A percentile compares a stretch with the other conserved stretches of the same genome.
Conservation (phyloP, 2,329 filamentous ascomycete species). For the Botrytis galanthina region DNA sequence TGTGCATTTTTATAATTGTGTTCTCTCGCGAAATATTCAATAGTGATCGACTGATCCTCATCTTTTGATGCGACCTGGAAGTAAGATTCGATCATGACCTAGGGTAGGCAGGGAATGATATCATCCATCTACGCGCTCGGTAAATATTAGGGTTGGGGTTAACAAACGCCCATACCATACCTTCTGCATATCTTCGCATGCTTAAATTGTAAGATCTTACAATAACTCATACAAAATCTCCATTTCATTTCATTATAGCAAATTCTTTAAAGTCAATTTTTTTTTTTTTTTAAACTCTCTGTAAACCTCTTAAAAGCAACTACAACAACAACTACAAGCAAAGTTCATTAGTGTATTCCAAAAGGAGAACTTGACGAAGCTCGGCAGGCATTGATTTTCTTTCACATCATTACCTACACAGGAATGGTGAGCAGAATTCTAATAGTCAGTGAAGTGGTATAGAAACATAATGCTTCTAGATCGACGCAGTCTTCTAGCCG, state of each 20-base stretch:
- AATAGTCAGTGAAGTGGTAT: background rate
- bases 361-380: background rate
- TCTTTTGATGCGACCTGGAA: background rate
- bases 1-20: no score
- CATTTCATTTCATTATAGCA: background rate
- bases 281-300: no score
- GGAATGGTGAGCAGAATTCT: background rate
- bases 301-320: background rate
- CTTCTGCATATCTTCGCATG: background rate
- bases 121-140: background rate
- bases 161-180: background rate
- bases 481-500: background rate
- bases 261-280: fast-evolving
- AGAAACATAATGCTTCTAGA: background rate
- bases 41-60: no score
- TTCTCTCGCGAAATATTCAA: no score
- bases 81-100: no score
- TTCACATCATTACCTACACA: background rate
- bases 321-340: background rate
- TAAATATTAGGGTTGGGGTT: background rate
- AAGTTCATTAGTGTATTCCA: background rate
- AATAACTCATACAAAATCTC: background rate
- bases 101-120: background rate
- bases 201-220: background rate
- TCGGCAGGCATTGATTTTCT: fast-evolving